Conservation (phyloP, 2,329 filamentous ascomycete genomes). For the Apiospora saccharicola region DNA sequence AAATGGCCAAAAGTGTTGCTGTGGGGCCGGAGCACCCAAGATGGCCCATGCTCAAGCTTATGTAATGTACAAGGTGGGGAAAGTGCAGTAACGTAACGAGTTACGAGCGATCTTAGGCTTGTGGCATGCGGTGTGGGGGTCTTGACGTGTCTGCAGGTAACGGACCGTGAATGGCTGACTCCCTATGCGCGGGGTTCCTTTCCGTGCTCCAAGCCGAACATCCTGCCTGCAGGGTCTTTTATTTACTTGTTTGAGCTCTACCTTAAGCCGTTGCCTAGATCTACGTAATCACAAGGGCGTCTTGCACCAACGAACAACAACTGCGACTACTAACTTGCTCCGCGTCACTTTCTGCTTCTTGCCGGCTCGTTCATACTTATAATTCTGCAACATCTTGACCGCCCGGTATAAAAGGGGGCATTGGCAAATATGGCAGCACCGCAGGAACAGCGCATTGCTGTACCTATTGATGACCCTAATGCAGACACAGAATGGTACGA, state of each 20-base stretch:
- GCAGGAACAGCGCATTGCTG: conserved; percentile 70
- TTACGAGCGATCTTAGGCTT: neutral
- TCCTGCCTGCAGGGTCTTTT: conserved; percentile 14
- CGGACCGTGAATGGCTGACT: neutral
- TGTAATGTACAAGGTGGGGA: neutral
- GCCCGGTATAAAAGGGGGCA: conserved; percentile 3
- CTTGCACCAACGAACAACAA: neutral
- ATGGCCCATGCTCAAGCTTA: neutral
- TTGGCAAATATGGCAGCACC: conserved; percentile 63
- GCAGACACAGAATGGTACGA: conserved; percentile 95
- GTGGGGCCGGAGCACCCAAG: neutral
- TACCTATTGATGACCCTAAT: conserved; percentile 93
- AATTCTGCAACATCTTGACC: neutral
- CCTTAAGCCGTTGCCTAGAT: conserved; percentile 1
- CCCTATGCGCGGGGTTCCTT: neutral
- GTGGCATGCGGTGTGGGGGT: conserved; percentile 4
- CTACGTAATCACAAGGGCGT: neutral
- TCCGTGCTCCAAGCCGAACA: neutral
- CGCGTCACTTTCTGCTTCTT: neutral
- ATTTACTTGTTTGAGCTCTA: conserved; percentile 11
- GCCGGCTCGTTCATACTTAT: neutral
- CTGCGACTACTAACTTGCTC: neutral
- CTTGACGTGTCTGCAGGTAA: neutral
- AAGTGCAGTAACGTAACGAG: conserved; percentile 7
- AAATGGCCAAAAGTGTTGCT: neutral